Evolutionary conservation across 352 stramenopile genomes (phyloP), one percentile per base, ranked within the genome.

Genomic region (Globisporangium recalcitrans): DNA sequence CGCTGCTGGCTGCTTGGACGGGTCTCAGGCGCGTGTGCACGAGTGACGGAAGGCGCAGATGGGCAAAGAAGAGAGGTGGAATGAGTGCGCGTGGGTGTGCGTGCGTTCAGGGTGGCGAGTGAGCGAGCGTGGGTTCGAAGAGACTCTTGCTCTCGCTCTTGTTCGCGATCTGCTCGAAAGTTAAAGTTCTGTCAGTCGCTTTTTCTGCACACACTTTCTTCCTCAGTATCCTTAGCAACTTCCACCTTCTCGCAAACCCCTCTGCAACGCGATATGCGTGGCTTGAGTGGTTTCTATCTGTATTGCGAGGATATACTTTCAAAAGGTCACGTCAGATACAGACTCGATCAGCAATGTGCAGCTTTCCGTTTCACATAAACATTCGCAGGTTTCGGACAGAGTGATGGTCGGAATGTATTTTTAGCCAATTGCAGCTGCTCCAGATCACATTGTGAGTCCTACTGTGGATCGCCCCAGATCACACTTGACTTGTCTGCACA

Each of bases 161-260:
- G 49, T 54, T 36, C 48, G 26, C 48, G 48, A 56, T 36, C 49
- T 55, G 49, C 49, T 34, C 38, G 38, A 46, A 46, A 21, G 47
- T 11, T 46, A 21, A 16, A 36, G 49, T 40, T 56, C 40, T 56
- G n/a, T 54, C 48, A 16, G 52, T 21, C 51, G 51, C 13, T 24
- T 27, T 24, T 58, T 47, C 36, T 34, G 36, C 32, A 19, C 52
- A 26, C n/a, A n/a, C n/a, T 40, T 59, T 59, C 38, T 60, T 47
- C 38, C 36, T 38, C 54, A 47, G 16, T 60, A 60, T 60, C 54
- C 38, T 36, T 14, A 13, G 13, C 54, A 36, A 60, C 54, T 60
- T 60, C 53, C 54, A 60, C 38, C 27, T 60, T 52, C 36, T 51
- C 22, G 24, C 36, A 6, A 51, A 60, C 10, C 34, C 54, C 54